These are phyloP conservation scores for Podila minutissima DNA, from an alignment of 192 early-diverging fungal genomes.

Conservation along the genomic window DNA sequence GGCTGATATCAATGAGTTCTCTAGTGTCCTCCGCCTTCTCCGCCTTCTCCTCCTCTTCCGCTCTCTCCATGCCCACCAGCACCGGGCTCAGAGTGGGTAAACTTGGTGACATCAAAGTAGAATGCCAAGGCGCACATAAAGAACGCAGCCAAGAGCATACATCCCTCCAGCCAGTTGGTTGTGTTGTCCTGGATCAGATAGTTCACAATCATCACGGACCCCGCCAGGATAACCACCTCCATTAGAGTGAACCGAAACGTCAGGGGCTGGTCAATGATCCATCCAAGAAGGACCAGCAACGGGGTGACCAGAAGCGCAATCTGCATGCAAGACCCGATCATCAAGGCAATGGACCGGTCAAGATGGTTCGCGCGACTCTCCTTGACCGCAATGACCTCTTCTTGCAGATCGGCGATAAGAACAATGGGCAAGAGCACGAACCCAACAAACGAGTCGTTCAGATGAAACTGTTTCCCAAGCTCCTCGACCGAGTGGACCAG, in stretches of 20 bases:
- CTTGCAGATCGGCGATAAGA: constrained; percentile 88
- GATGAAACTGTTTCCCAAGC: constrained; percentile 73
- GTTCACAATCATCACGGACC: constrained; percentile 79
- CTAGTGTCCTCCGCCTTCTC: no score
- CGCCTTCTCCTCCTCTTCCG: neutral
- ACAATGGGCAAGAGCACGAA: constrained; percentile 92
- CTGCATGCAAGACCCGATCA: constrained; percentile 66
- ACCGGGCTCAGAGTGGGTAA: neutral
- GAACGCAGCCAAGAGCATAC: constrained; percentile 82
- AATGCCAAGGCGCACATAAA: constrained; percentile 88
- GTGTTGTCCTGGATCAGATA: constrained; percentile 83
- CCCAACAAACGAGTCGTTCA: constrained; percentile 88
- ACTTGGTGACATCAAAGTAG: constrained; percentile 66
- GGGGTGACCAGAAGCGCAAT: constrained; percentile 84
- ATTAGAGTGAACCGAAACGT: constrained; percentile 84
- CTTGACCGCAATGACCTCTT: constrained; percentile 39
- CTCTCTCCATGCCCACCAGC: neutral
- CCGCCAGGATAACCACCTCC: constrained; percentile 82
- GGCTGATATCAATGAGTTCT: no score
- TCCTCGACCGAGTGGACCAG: constrained; percentile 84
- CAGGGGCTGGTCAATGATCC: constrained; percentile 81
- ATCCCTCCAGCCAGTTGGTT: constrained; percentile 93
- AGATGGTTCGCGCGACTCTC: constrained; percentile 13
- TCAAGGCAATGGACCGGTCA: constrained; percentile 22
- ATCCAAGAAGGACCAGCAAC: constrained; percentile 77